These are phyloP conservation scores for Striga asiatica DNA, from an alignment of 257 asterid species.

Conservation along the genomic window DNA sequence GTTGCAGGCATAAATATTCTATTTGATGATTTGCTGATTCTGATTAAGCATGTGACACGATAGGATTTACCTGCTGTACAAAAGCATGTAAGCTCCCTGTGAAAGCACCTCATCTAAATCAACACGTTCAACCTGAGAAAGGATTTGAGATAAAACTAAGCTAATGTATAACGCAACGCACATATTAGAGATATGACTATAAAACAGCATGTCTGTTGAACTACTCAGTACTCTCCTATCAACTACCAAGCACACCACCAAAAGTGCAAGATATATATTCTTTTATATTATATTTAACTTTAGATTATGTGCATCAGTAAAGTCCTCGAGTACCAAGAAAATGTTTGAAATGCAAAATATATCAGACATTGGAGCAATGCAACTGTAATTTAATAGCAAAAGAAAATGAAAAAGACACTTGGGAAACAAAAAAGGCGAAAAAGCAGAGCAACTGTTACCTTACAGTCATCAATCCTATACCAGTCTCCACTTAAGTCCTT, in stretches of 20 bases:
- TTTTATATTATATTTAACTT: no score
- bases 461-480: conserved; percentile 86
- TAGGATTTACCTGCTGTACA: conserved; percentile 71
- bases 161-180: background rate
- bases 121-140: conserved; percentile 50
- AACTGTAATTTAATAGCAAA: background rate
- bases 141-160: background rate
- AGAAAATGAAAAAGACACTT: no score
- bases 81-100: conserved; percentile 95
- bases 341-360: conserved; percentile 1
- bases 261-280: no score
- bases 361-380: background rate
- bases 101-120: conserved; percentile 88
- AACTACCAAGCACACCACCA: no score
- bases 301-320: background rate
- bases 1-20: background rate
- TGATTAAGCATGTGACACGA: background rate
- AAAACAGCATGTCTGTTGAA: background rate
- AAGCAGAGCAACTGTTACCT: conserved; percentile 35
- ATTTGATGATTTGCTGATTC: background rate
- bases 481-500: conserved; percentile 78
- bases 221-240: no score
- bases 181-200: background rate
- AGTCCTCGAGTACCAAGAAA: background rate
- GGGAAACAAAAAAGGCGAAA: background rate